These are phyloP conservation scores for Candida peoriensis DNA, from an alignment of 805 yeast genomes.

Conservation along the genomic window DNA sequence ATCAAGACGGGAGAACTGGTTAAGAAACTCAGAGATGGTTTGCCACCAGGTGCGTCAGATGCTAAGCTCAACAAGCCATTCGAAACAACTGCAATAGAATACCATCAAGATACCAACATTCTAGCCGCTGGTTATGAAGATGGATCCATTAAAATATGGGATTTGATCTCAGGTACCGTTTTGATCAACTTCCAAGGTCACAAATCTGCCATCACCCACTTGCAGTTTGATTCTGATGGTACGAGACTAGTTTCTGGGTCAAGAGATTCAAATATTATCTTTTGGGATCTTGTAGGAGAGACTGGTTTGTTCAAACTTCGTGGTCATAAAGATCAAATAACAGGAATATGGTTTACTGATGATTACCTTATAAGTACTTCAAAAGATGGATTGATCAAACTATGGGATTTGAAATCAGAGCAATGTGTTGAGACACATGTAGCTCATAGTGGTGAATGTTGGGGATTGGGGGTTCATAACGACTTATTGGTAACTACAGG, in stretches of 20 bases:
- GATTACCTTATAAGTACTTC: conserved; percentile 74
- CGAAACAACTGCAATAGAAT: conserved; percentile 55
- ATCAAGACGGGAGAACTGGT: conserved; percentile 79
- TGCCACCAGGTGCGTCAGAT: conserved; percentile 67
- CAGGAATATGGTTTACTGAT: conserved; percentile 54
- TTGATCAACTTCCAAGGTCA: conserved; percentile 89
- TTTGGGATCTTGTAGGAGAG: conserved; percentile 96
- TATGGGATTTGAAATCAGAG: conserved; percentile 89
- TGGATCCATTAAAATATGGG: conserved; percentile 92
- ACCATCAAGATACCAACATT: conserved; percentile 57
- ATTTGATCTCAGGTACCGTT: conserved; percentile 71
- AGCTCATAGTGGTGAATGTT: conserved; percentile 91
- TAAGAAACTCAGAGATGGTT: conserved; percentile 52
- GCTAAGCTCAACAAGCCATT: conserved; percentile 57
- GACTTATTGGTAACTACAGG: conserved; percentile 63
- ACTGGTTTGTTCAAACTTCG: conserved; percentile 80
- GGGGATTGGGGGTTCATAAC: conserved; percentile 60
- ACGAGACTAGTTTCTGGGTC: conserved; percentile 86
- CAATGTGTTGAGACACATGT: conserved; percentile 93
- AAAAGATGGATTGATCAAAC: conserved; percentile 85
- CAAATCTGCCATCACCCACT: conserved; percentile 64
- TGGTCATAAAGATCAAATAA: conserved; percentile 86
- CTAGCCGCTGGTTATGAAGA: conserved; percentile 88
- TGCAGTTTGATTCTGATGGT: conserved; percentile 74
- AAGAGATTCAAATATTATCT: conserved; percentile 72